Evolutionary conservation across 768 basidiomycete species (phyloP).

Genomic region (Lactarius sp.): DNA sequence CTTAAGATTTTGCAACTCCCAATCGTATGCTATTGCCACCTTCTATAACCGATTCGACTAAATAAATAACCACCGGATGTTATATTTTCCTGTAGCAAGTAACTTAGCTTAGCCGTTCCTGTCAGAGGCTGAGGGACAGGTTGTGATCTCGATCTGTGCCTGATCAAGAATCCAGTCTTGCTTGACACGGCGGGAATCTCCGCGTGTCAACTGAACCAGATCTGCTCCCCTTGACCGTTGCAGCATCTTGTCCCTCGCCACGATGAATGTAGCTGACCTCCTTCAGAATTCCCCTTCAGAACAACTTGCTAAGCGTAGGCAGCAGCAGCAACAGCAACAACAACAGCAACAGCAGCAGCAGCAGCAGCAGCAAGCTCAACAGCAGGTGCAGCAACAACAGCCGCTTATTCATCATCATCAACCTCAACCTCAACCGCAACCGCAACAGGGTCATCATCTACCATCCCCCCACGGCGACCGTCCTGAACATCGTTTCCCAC

Average conservation of each 20-base stretch:
- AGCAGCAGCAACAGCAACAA: conserved; percentile 28
- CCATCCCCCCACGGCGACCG: conserved; percentile 28
- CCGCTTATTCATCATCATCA: conserved; percentile 29
- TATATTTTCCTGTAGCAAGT: too few species aligned
- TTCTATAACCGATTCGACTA: too few species aligned
- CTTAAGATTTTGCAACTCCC: too few species aligned
- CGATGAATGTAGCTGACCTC: conserved; percentile 67
- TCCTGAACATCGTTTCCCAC: conserved; percentile 26
- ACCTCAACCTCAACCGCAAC: conserved; percentile 28
- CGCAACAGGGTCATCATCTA: conserved; percentile 29
- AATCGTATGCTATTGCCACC: too few species aligned
- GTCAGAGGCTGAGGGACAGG: too few species aligned
- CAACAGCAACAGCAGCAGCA: conserved; percentile 1
- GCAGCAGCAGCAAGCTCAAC: conserved; percentile 28
- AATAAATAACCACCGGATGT: too few species aligned
- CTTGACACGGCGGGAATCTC: too few species aligned
- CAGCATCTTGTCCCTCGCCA: conserved; percentile 22
- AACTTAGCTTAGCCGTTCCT: too few species aligned
- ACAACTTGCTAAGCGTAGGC: conserved; percentile 36
- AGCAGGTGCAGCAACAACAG: conserved; percentile 24
- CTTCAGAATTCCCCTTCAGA: conserved; percentile 68
- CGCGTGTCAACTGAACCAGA: neutral
- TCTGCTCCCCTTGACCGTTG: neutral
- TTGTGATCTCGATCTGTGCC: too few species aligned
- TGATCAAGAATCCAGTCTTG: too few species aligned